Evolutionary conservation across 2,329 filamentous ascomycete genomes (phyloP), one percentile per base, ranked within the genome.

Genomic region (Arachnomyces sp.): DNA sequence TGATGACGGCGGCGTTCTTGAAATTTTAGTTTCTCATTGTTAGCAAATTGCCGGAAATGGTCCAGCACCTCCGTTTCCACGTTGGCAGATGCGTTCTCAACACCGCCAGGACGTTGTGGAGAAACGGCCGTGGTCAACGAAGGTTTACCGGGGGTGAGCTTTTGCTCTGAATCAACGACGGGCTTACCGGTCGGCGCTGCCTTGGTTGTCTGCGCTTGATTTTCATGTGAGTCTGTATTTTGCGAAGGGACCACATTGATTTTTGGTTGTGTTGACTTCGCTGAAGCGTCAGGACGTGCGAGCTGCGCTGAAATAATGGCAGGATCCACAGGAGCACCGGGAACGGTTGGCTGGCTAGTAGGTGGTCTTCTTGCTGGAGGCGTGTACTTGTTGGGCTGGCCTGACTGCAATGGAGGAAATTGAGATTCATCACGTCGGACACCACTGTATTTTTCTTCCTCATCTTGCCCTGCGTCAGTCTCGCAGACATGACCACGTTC

Each of bases 391-490:
- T 79, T 80, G 15, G 74, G 62, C 39, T 72, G 70, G 7, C 75
- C 72, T 42, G 72, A 73, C 18, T 69, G 60, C 25, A 93, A 71
- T n/a, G 83, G 75, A 4, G 82, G 77, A 52, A 84, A 84, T 40
- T 71, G 67, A 41, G 57, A 55, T 31, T 61, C 56, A 31, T 85
- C 81, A 48, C 90, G 81, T 46, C 82, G 82, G 40, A 98, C 92
- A 58, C 90, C 90, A 57, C 89, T 95, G 66, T 96, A 96, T 59
- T 92, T 95, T 58, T 93, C 89, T 67, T 98, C 92, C 64, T 98
- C 92, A 49, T 95, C 86, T 18, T 75, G 63, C 11, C 78, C 82
- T 43, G 76, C 80, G 38, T 80, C 79, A 38, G 83, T 76, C 30
- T 77, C 74, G 7, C 73, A 69, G 9, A 74, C 75, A n/a, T 78